These are phyloP conservation scores for Allium fistulosum DNA, from an alignment of 106 monocot species.

Conservation along the genomic window DNA sequence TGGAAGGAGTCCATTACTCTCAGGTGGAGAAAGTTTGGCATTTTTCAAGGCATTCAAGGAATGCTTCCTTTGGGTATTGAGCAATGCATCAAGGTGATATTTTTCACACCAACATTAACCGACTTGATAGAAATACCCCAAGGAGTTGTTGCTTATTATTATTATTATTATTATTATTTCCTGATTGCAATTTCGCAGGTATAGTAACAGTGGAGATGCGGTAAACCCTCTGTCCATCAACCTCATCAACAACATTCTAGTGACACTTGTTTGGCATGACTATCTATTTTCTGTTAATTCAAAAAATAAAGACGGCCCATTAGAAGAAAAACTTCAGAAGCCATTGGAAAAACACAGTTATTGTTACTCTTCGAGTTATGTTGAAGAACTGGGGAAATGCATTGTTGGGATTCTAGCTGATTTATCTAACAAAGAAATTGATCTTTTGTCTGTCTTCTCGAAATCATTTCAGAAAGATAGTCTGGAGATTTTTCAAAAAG, in stretches of 20 bases:
- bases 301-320: constrained; percentile 17
- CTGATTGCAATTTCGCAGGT: constrained; percentile 27
- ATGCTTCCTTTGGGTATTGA: constrained; percentile 64
- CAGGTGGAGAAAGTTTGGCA: constrained; percentile 24
- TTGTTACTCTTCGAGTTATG: constrained; percentile 34
- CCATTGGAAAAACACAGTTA: constrained; percentile 3
- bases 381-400: constrained; percentile 62
- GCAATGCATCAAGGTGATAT: constrained; percentile 51
- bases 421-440: constrained; percentile 26
- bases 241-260: constrained; percentile 51
- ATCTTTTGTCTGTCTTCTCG: constrained; percentile 47
- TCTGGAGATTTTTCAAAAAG: constrained; percentile 50
- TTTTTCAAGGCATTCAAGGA: constrained; percentile 67
- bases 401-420: constrained; percentile 57
- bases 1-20: constrained; percentile 50
- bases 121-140: no score
- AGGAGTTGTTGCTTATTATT: no score
- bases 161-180: neutral
- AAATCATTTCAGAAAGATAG: constrained; percentile 51
- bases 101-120: neutral
- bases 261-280: constrained; percentile 61
- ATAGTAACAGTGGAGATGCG: constrained; percentile 22
- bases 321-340: constrained; percentile 13
- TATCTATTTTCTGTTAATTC: constrained; percentile 34
- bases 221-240: constrained; percentile 21